A percentile compares a stretch with the other conserved stretches of the same genome.
Conservation (phyloP, 495 filamentous ascomycete species). For the Immersiella caudata region DNA sequence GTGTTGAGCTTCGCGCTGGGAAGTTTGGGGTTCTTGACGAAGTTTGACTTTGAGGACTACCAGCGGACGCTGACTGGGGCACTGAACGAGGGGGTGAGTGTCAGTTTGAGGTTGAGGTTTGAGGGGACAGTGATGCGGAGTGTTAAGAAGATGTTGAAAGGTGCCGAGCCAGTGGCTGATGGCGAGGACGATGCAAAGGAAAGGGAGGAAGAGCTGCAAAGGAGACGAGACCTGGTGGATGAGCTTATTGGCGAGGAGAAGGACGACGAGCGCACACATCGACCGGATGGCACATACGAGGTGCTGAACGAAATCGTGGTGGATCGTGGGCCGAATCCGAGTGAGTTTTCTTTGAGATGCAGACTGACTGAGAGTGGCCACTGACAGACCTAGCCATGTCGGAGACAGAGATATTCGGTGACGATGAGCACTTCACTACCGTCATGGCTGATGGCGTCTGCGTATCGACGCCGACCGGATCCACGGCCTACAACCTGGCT, state of each 20-base stretch:
- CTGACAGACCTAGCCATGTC: conserved; percentile 66
- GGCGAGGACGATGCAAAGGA: conserved; percentile 37
- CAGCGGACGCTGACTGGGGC: conserved; percentile 68
- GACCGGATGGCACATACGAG: conserved; percentile 76
- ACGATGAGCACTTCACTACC: conserved; percentile 91
- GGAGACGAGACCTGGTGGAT: conserved; percentile 74
- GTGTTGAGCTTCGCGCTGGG: conserved; percentile 90
- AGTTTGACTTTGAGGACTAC: conserved; percentile 85
- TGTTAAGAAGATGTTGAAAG: conserved; percentile 46
- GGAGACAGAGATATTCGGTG: conserved; percentile 86
- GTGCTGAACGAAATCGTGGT: conserved; percentile 93
- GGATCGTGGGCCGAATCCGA: conserved; percentile 88
- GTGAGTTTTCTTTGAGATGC: conserved; percentile 47
- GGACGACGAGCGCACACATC: conserved; percentile 79
- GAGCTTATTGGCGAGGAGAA: conserved; percentile 83
- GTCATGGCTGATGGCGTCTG: conserved; percentile 87
- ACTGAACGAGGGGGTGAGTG: conserved; percentile 81
- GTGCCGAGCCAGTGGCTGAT: conserved; percentile 14
- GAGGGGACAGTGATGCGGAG: conserved; percentile 95
- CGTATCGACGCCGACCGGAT: conserved; percentile 89
- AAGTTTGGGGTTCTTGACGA: conserved; percentile 92
- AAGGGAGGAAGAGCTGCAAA: conserved; percentile 32
- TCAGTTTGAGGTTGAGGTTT: conserved; percentile 86
- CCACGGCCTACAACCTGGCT: conserved; percentile 95
- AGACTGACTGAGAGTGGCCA: not conserved